These are phyloP conservation scores for Crataegus laevigata DNA, from an alignment of 306 rosid species.

Conservation along the genomic window DNA sequence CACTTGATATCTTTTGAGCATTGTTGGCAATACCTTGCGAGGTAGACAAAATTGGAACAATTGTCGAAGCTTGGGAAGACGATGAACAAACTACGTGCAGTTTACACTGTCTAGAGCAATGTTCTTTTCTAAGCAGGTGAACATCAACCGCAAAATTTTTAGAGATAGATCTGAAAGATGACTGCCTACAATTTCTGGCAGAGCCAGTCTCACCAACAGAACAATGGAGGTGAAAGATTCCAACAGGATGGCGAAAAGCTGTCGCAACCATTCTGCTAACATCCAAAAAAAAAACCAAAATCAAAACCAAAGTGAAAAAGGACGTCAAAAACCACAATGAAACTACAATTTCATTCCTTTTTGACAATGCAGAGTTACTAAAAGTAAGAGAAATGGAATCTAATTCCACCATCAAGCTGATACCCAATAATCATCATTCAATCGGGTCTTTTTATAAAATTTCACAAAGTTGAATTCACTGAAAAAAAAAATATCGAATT, in stretches of 20 bases:
- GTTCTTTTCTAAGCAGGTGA: slow-evolving; percentile 3
- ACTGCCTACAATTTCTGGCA: background rate
- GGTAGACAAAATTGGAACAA: slow-evolving; percentile 18
- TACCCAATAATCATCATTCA: background rate
- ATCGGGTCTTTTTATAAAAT: background rate
- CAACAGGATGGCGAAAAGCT: slow-evolving; percentile 20
- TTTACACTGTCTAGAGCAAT: slow-evolving; percentile 3
- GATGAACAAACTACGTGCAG: slow-evolving; percentile 11
- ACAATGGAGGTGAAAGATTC: slow-evolving; percentile 16
- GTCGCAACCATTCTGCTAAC: slow-evolving; percentile 34
- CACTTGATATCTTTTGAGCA: slow-evolving; percentile 22
- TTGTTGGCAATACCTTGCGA: background rate
- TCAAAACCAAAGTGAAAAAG: background rate
- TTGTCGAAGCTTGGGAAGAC: slow-evolving; percentile 14
- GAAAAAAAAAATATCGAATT: background rate
- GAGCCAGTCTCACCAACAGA: slow-evolving; percentile 9
- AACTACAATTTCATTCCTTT: background rate
- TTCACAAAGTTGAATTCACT: background rate
- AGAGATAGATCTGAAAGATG: slow-evolving; percentile 26
- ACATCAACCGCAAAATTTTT: slow-evolving; percentile 5
- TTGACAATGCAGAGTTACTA: background rate
- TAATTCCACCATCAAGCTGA: background rate
- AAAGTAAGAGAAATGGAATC: background rate
- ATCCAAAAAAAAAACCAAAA: background rate
- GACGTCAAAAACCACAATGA: background rate